phyloP scores from a whole-genome alignment of 208 protist species.

The Blastocrithidia nonstop region DNA sequence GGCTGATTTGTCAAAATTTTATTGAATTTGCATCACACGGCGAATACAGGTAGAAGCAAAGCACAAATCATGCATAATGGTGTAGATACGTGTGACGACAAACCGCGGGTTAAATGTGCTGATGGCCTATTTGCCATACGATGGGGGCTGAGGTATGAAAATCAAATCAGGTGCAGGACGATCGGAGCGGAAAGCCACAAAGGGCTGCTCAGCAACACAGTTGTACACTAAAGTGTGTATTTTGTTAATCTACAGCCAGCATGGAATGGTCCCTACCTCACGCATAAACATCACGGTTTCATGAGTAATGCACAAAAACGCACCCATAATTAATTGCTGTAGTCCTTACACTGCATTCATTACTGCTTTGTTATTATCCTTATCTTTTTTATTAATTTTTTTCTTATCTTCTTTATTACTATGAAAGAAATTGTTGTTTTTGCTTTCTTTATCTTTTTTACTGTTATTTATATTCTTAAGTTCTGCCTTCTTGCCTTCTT shows the following conservation, averaged over 20 bases:
- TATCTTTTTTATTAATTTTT: background rate
- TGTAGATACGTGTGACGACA: constrained; percentile 14
- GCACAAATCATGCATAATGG: constrained; percentile 25
- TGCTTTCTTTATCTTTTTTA: background rate
- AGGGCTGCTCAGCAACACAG: constrained; percentile 7
- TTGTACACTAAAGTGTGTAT: constrained; percentile 25
- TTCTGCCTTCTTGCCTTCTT: background rate
- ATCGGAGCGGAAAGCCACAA: constrained; percentile 27
- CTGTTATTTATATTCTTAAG: background rate
- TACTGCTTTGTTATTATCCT: background rate
- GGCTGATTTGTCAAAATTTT: constrained; percentile 10
- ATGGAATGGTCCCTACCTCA: constrained; percentile 21
- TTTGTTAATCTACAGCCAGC: constrained; percentile 19
- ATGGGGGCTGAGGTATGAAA: constrained; percentile 19
- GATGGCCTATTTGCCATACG: constrained; percentile 10
- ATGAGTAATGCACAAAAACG: constrained; percentile 31
- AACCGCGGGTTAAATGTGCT: constrained; percentile 9
- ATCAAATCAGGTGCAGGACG: constrained; percentile 19
- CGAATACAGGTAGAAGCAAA: constrained; percentile 19
- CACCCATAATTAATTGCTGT: constrained; percentile 2
- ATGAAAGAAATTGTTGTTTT: background rate
- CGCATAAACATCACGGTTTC: constrained; percentile 39
- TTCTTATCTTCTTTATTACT: background rate
- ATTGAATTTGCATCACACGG: constrained; percentile 20
- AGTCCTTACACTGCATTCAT: background rate